phyloP scores from a whole-genome alignment of 1,284 basidiomycete species.

The Moniliophthora roreri region DNA sequence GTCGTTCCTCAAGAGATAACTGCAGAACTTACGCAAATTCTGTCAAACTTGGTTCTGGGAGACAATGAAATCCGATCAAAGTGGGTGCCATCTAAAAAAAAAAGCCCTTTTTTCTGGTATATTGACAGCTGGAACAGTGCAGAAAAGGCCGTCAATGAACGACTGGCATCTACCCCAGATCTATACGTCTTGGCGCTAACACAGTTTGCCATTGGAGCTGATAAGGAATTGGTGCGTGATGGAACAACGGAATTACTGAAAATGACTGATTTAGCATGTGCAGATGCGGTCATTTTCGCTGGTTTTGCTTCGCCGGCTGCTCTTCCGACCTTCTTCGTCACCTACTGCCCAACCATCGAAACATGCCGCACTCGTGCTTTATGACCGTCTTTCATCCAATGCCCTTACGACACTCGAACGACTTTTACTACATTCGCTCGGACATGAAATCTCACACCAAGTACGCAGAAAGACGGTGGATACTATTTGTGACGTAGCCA shows the following conservation, averaged over 20 bases:
- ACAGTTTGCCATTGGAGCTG: conserved; percentile 70
- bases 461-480: conserved; percentile 74
- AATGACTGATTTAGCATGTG: neutral
- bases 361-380: conserved; percentile 44
- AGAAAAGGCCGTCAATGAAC: conserved; percentile 76
- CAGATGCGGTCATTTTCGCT: conserved; percentile 83
- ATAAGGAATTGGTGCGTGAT: conserved; percentile 67
- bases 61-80: conserved; percentile 76
- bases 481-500: conserved; percentile 71
- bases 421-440: conserved; percentile 65
- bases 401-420: conserved; percentile 68
- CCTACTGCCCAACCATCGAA: conserved; percentile 22
- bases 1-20: conserved; percentile 61
- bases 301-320: conserved; percentile 71
- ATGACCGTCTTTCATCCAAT: conserved; percentile 69
- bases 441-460: conserved; percentile 51
- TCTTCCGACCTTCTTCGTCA: conserved; percentile 51
- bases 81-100: conserved; percentile 33
- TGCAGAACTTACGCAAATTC: conserved; percentile 73
- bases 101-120: neutral
- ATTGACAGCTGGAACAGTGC: conserved; percentile 44
- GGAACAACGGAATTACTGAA: neutral
- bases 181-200: conserved; percentile 72
- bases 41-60: conserved; percentile 77
- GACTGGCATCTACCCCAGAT: conserved; percentile 72